Conservation (phyloP, 257 asterid genomes). For the Fraxinus excelsior region DNA sequence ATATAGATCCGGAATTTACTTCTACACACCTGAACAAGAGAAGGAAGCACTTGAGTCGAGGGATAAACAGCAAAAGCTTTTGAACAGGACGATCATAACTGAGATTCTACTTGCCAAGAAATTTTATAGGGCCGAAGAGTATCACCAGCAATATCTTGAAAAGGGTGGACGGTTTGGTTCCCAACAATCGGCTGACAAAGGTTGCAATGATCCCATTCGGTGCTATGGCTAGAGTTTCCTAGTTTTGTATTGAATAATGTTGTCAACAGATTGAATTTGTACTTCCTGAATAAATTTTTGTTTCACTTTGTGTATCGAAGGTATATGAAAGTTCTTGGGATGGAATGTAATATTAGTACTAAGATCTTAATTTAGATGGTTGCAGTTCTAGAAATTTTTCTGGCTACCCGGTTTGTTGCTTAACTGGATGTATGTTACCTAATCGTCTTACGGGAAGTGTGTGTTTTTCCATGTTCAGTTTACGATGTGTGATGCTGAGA, state of each 20-base stretch:
- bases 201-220: constrained; percentile 91
- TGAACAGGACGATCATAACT: constrained; percentile 71
- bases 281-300: neutral
- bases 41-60: constrained; percentile 67
- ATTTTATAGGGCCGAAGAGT: constrained; percentile 91
- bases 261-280: constrained; percentile 25
- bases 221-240: constrained; percentile 64
- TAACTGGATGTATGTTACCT: no score
- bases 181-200: constrained; percentile 70
- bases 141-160: constrained; percentile 96
- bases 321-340: constrained; percentile 6
- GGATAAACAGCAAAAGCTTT: constrained; percentile 69
- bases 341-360: neutral
- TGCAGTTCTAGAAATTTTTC: neutral
- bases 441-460: neutral
- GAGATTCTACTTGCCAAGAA: constrained; percentile 96
- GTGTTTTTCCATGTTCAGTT: neutral
- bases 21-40: constrained; percentile 91
- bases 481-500: neutral
- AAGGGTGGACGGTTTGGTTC: constrained; percentile 95
- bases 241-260: neutral
- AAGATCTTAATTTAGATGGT: neutral
- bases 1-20: constrained; percentile 89
- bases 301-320: neutral
- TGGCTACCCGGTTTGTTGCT: no score